phyloP scores from a whole-genome alignment of 768 basidiomycete species.

The Suillus sp. region DNA sequence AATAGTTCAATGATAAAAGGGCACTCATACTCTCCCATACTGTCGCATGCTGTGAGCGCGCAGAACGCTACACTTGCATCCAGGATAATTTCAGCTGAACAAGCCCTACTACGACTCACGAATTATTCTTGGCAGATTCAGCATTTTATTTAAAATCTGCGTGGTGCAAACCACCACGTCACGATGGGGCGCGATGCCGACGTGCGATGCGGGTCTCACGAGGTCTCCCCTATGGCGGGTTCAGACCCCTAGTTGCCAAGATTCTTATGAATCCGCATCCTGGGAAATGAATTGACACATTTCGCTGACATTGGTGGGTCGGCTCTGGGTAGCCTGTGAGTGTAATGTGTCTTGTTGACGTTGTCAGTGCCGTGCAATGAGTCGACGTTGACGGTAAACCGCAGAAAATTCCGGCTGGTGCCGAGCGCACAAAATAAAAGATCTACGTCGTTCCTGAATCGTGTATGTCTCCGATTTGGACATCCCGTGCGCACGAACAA shows the following conservation, averaged over 20 bases:
- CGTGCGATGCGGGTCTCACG: background rate
- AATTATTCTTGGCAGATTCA: background rate
- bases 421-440: no score
- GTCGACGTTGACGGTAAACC: no score
- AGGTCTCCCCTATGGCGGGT: background rate
- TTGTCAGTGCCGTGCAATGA: background rate
- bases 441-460: background rate
- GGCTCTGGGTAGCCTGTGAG: background rate
- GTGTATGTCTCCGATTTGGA: background rate
- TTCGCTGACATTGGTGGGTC: background rate
- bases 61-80: no score
- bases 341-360: background rate
- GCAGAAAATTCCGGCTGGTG: background rate
- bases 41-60: no score
- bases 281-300: background rate
- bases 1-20: background rate
- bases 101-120: background rate
- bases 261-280: background rate
- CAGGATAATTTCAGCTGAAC: background rate
- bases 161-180: background rate
- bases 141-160: background rate
- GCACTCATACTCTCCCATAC: background rate
- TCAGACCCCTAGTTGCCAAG: background rate
- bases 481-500: background rate
- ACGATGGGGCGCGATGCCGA: background rate